Conservation (phyloP, 257 asterid species). For the Salvia hispanica region DNA sequence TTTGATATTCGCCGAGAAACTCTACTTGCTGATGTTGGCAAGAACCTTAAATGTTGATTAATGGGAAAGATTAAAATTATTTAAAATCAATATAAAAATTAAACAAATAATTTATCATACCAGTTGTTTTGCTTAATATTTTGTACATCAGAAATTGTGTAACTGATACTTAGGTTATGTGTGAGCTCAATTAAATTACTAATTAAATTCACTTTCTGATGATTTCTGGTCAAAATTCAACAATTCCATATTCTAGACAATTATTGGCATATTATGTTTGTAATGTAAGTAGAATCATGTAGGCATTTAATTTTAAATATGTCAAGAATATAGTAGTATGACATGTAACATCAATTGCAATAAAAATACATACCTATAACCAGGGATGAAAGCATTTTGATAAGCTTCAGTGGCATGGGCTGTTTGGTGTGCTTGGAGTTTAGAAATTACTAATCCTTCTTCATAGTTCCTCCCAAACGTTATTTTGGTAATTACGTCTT, state of each 20-base stretch:
- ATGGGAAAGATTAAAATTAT: too few relatives aligned
- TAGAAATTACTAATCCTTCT: slow-evolving; percentile 64
- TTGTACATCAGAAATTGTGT: too few relatives aligned
- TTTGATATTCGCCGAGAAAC: slow-evolving; percentile 68
- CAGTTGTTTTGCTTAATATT: too few relatives aligned
- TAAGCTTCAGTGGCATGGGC: slow-evolving; percentile 70
- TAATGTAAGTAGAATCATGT: not conserved
- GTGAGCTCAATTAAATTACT: too few relatives aligned
- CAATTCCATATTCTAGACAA: too few relatives aligned
- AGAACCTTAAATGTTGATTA: slow-evolving; percentile 45
- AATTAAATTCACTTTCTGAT: too few relatives aligned
- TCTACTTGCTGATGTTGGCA: slow-evolving; percentile 70
- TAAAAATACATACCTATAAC: slow-evolving; percentile 49
- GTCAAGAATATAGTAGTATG: not conserved
- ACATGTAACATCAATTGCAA: not conserved
- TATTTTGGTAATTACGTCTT: slow-evolving; percentile 58
- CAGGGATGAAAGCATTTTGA: slow-evolving; percentile 64
- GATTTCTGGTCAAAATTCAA: too few relatives aligned
- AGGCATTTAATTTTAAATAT: not conserved
- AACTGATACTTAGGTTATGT: too few relatives aligned
- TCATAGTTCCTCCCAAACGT: slow-evolving; percentile 71
- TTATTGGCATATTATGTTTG: too few relatives aligned
- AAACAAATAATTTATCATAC: too few relatives aligned
- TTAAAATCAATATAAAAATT: too few relatives aligned
- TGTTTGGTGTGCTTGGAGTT: slow-evolving; percentile 71